Base-by-base conservation (phyloP, 345 rosid species). In the Lagerstroemia speciosa region DNA sequence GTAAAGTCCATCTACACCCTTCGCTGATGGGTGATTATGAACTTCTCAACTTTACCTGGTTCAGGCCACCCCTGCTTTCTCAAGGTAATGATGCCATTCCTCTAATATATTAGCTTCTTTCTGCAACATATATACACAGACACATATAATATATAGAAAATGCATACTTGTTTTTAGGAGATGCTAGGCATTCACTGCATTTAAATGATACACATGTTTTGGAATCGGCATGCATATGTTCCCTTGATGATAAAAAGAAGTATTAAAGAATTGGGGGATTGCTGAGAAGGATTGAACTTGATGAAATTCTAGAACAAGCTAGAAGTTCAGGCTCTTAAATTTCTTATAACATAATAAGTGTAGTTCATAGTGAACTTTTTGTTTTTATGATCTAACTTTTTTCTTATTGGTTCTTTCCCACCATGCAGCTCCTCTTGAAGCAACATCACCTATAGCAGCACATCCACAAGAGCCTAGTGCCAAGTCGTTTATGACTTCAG, bases 21-120 rank as follows among this genome's bases (percentile, higher is more conserved):
- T 74, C 48, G 11, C 78, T 86, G 71, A 88, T 91, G 79, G 97
- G 96, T 33, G 96, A 88, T 77, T 94, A 94, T 80, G 72, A 81
- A 67, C 89, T 94, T 69, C 90, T 94, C 58, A 94, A 89, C 77
- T 78, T 94, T 67, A 94, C 95, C 46, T 91, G 94, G 90, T 89
- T 84, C 79, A 81, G 83, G 76, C 81, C 86, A 67, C 90, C 97
- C 62, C 82, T 84, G 67, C 85, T 91, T 75, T 83, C 96, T 73
- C 86, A 71, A 84, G 96, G 97, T 94, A 86, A 77, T 26, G 40
- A 52, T 70, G 5, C 66, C 50, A 43, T 64, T 20, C 67, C 29
- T 64, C 3, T 15, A 11, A 37, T 64, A n/a, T 60, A 31, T 6
- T 6, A n/a, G 40, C 27, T 6, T 16, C 38, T 36, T 16, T 57